These are phyloP conservation scores for Lichtheimia hyalospora DNA, from an alignment of 371 early-diverging fungal genomes.

Conservation along the genomic window DNA sequence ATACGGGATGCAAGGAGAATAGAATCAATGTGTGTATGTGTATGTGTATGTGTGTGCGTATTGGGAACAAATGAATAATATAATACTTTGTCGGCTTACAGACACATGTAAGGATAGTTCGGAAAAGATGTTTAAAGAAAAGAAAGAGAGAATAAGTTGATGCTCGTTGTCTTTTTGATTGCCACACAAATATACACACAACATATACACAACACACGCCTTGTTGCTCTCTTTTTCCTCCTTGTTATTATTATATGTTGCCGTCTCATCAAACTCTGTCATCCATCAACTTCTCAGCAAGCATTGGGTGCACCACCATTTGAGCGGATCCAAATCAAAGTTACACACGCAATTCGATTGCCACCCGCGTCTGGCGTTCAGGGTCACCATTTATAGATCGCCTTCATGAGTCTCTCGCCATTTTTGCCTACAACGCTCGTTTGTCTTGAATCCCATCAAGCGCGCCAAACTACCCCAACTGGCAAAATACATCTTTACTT, in stretches of 20 bases:
- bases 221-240: not conserved
- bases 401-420: not conserved
- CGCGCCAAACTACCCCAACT: not conserved
- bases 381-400: slow-evolving; percentile 1
- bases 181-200: not conserved
- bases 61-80: not conserved
- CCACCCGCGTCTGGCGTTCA: not conserved
- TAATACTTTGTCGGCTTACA: not conserved
- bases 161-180: not conserved
- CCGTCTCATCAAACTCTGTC: not conserved
- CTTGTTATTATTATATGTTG: not conserved
- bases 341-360: slow-evolving; percentile 1
- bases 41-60: not conserved
- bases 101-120: not conserved
- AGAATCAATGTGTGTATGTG: too few species aligned
- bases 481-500: too few species aligned
- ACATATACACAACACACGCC: too few species aligned
- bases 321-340: not conserved
- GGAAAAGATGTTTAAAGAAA: slow-evolving; percentile 2
- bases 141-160: not conserved
- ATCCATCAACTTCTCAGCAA: not conserved
- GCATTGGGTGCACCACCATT: too few species aligned
- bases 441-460: not conserved
- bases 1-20: slow-evolving; percentile 3
- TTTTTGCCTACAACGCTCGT: slow-evolving; percentile 1